phyloP scores from a whole-genome alignment of 176 grass and related monocot genomes.

The Rhipidocladum racemiflorum region DNA sequence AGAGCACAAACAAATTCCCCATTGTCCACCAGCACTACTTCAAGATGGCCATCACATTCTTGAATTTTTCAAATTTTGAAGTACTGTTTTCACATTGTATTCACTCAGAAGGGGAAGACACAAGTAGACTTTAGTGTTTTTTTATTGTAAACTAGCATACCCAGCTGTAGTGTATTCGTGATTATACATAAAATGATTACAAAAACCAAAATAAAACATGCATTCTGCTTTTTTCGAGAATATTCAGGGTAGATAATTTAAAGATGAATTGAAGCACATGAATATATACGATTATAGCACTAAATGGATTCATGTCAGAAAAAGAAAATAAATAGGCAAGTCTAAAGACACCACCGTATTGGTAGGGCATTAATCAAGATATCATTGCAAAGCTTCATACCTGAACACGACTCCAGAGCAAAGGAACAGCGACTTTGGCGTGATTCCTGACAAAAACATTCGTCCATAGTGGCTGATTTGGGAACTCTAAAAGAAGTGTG shows the following conservation, averaged over 20 bases:
- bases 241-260: conserved; percentile 1
- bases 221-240: background rate
- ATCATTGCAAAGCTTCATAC: conserved; percentile 37
- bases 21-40: background rate
- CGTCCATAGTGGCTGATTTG: conserved; percentile 97
- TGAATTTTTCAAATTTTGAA: conserved; percentile 18
- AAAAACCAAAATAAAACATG: background rate
- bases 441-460: conserved; percentile 94
- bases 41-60: conserved; percentile 5
- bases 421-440: conserved; percentile 91
- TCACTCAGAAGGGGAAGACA: background rate
- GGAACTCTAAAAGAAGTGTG: conserved; percentile 96
- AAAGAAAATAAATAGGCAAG: conserved; percentile 4
- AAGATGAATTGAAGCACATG: background rate
- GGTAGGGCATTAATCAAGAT: background rate
- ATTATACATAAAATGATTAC: background rate
- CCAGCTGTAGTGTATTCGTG: background rate
- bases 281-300: background rate
- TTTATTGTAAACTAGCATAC: conserved; percentile 3
- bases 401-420: conserved; percentile 99
- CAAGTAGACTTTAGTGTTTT: background rate
- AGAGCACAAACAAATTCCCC: background rate
- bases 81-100: conserved; percentile 10
- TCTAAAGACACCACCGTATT: conserved; percentile 1
- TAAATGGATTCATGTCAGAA: background rate